These are phyloP conservation scores for Dioszegia crocea DNA, from an alignment of 768 basidiomycete genomes.

Conservation along the genomic window DNA sequence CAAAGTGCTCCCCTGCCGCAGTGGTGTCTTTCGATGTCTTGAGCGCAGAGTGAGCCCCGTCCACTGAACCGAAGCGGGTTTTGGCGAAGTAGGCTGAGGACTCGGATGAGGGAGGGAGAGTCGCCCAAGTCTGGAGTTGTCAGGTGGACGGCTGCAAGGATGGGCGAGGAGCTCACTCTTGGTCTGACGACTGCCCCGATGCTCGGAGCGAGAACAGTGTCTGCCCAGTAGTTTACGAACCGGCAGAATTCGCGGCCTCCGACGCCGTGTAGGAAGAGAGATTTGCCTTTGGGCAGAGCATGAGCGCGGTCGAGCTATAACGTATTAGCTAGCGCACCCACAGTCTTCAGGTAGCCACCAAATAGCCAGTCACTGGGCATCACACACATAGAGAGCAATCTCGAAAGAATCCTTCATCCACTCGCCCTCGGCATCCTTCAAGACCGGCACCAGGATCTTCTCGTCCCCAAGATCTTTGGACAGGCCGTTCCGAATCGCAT, in stretches of 20 bases:
- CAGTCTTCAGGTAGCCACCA: too few species aligned
- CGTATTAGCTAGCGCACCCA: background rate
- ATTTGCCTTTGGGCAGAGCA: constrained; percentile 8
- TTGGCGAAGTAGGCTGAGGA: background rate
- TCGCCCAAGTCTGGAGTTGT: background rate
- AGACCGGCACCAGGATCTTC: constrained; percentile 1
- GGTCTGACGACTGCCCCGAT: background rate
- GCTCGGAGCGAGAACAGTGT: background rate
- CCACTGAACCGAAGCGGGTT: background rate
- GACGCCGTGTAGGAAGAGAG: constrained; percentile 7
- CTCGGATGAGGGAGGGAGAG: background rate
- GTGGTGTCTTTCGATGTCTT: background rate
- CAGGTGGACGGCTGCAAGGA: background rate
- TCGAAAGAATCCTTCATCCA: constrained; percentile 2
- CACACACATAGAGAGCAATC: constrained; percentile 3
- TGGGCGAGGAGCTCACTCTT: background rate
- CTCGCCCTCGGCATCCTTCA: constrained; percentile 3
- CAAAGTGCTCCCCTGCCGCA: background rate
- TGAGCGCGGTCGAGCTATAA: background rate
- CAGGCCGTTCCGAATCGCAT: background rate
- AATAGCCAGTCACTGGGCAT: too few species aligned
- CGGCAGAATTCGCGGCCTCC: constrained; percentile 8
- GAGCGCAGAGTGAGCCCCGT: background rate
- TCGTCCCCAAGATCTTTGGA: constrained; percentile 2
- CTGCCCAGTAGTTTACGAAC: constrained; percentile 4